Base-by-base conservation (phyloP, 768 basidiomycete genomes). In the Mycena capillaripes region DNA sequence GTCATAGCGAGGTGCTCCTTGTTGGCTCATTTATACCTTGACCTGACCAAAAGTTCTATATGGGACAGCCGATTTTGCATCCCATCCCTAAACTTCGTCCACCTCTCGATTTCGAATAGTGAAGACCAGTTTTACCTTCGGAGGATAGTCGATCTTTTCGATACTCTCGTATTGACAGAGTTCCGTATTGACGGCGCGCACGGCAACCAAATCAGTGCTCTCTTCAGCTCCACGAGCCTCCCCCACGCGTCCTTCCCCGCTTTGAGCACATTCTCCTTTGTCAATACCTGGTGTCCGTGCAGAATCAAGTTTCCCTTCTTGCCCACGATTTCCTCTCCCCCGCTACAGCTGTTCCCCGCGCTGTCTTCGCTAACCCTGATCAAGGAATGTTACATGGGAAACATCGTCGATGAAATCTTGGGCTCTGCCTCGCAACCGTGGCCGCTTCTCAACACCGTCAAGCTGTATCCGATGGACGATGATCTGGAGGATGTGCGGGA, bases 281-380 rank as follows among this genome's bases (percentile, higher is more conserved):
- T 40, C 34, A 36, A 36, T 19, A 19, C 14, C 5, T 21, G 23
- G n/a, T 61, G 59, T 29, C 14, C n/a, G 4, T 42, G 59, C 42
- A 19, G 25, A 3, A 3, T 5, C 7, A 21, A n/a, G 17, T 21
- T 19, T 36, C 34, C 6, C 34, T 36, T 36, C 34, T 36, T 36
- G 34, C 34, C 34, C 3, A 11, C 30, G 4, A 27, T 14, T 34
- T 40, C 44, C 10, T 17, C 30, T 7, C 57, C 57, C 23, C 42
- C 56, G 17, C n/a, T n/a, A n/a, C n/a, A n/a, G 11, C 56, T 60
- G 16, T 58, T 68, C 19, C 57, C 66, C 36, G 56, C 57, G 4
- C 57, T 68, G 11, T 50, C 66, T 32, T 59, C 57, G 6, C 19
- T 68, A n/a, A 11, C 66, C 11, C 32, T 68, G 7, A n/a, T 68